These are phyloP conservation scores for Apocynum venetum DNA, from an alignment of 257 asterid genomes.

Conservation along the genomic window DNA sequence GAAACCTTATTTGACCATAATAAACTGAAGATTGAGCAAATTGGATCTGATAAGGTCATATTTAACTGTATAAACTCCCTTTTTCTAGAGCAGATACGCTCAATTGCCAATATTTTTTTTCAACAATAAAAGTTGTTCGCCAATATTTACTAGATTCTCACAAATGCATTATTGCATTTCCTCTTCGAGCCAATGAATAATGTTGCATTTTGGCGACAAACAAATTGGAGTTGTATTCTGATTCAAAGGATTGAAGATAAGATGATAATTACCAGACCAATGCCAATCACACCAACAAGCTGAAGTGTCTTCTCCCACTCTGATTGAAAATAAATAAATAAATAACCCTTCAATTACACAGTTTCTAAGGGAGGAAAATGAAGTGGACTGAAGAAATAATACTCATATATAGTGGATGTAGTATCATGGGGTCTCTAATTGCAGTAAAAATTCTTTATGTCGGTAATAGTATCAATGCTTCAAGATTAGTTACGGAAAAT, in stretches of 20 bases:
- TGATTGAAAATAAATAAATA: constrained; percentile 15
- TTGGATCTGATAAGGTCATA: not conserved
- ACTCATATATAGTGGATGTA: not conserved
- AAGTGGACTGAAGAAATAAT: not conserved
- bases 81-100: not conserved
- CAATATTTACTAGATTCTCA: not conserved
- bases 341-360: constrained; percentile 10
- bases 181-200: not conserved
- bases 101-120: not conserved
- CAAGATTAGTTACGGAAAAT: not conserved
- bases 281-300: constrained; percentile 55
- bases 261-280: constrained; percentile 52
- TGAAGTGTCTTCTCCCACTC: constrained; percentile 92
- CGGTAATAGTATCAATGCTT: too few relatives aligned
- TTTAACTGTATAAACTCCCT: not conserved
- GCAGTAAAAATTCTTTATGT: not conserved
- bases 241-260: not conserved
- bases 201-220: not conserved
- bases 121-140: too few relatives aligned
- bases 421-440: not conserved
- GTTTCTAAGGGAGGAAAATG: constrained; percentile 8
- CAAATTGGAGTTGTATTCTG: not conserved
- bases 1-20: too few relatives aligned
- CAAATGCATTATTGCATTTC: not conserved
- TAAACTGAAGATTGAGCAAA: too few relatives aligned